Base-by-base conservation (phyloP, 768 basidiomycete species). In the Tricholoma flavovirens region DNA sequence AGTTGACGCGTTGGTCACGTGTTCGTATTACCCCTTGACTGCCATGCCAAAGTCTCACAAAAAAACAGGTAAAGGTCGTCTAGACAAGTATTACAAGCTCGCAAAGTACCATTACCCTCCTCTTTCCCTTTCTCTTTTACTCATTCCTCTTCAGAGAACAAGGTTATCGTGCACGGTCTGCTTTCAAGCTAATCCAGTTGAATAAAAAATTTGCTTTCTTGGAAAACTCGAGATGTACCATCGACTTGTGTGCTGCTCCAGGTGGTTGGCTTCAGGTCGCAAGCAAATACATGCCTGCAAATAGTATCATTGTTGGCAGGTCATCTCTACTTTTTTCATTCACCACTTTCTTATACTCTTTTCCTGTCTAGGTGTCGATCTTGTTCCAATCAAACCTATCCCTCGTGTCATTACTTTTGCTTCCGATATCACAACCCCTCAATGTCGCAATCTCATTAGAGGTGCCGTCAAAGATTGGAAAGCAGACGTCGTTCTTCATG, bases 201-300 rank as follows among this genome's bases (percentile, higher is more conserved):
- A 98, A 99, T 79, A 94, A 96, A 71, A 99, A 98, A 76, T 99
- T 90, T 73, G 82, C 86, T 14, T 90, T 99, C 68, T 81, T 99
- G 21, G 90, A 94, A 64, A 77, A 82, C 29, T 88, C 93, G 56
- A 79, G 85, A 80, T 98, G 96, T 71, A 91, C 89, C 42, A 95
- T 99, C 64, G 97, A 99, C 81, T 80, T 99, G 30, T 99, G 97
- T 72, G 97, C 97, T 32, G 97, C 97, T 4, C 97, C 97, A 5
- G 97, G 97, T 62, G 97, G 97, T 67, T 99, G 97, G 97, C 79
- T 98, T 8, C 97, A 99, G 71, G 97, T 99, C 15, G 95, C 95
- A 29, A 91, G 86, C 78, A 98, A 97, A 73, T 93, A 94, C 69
- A 97, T 97, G 93, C 93, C 95, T 0, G 76, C 82, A 43, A 95